Percentiles rank a stretch among this genome's conserved stretches.
Conservation (phyloP, 768 basidiomycete genomes). For the Leucocoprinus sp. region DNA sequence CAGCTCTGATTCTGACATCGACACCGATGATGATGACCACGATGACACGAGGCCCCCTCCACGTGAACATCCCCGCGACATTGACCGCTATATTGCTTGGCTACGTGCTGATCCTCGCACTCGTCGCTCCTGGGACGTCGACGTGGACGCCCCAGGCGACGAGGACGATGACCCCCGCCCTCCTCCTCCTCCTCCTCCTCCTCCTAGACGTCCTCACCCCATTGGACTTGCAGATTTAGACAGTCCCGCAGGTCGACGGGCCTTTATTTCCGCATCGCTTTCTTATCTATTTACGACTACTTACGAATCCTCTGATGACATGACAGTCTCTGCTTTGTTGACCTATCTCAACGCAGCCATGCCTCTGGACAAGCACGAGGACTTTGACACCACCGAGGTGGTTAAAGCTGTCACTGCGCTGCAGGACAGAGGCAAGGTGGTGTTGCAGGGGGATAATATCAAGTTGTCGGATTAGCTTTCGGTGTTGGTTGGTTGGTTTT, state of each 20-base stretch:
- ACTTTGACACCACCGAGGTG: slow-evolving; percentile 73
- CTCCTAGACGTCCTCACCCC: slow-evolving; percentile 25
- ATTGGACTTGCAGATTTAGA: slow-evolving; percentile 51
- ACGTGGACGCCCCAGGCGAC: too few relatives aligned
- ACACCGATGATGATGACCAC: too few relatives aligned
- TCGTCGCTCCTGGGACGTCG: too few relatives aligned
- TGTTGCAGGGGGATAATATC: too few relatives aligned
- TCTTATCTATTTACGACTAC: slow-evolving; percentile 60
- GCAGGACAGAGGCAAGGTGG: slow-evolving; percentile 31
- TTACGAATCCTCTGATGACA: slow-evolving; percentile 56
- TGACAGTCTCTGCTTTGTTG: slow-evolving; percentile 61
- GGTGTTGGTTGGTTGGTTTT: too few relatives aligned
- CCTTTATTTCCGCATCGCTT: slow-evolving; percentile 44
- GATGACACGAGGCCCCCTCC: slow-evolving; percentile 12
- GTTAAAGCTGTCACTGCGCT: slow-evolving; percentile 37
- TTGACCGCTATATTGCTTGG: slow-evolving; percentile 14
- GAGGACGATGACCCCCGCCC: too few relatives aligned
- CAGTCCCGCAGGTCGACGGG: slow-evolving; percentile 53
- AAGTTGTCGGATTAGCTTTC: too few relatives aligned
- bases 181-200: too few relatives aligned
- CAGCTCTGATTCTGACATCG: slow-evolving; percentile 21
- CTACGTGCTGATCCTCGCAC: too few relatives aligned
- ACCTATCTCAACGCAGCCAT: slow-evolving; percentile 71
- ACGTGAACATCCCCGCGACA: slow-evolving; percentile 6
- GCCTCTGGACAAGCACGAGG: slow-evolving; percentile 73